These are phyloP conservation scores for Melanopsichium pennsylvanicum DNA, from an alignment of 1,284 basidiomycete species.

Conservation along the genomic window DNA sequence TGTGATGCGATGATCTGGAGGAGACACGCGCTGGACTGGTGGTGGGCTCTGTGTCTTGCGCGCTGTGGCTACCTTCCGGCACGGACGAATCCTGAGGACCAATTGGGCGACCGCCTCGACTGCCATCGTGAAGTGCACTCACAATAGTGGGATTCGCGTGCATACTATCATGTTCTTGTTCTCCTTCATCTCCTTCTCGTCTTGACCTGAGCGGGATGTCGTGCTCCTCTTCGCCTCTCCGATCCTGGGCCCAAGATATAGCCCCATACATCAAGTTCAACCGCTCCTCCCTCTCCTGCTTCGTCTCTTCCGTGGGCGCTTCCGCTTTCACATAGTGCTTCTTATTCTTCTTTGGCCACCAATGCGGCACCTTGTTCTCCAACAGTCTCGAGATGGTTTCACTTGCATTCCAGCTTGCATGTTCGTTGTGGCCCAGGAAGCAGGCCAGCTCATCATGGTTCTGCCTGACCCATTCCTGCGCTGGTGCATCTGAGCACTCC, in stretches of 20 bases:
- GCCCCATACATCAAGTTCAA: slow-evolving; percentile 42
- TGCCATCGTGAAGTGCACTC: slow-evolving; percentile 3
- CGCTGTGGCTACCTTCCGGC: slow-evolving; percentile 26
- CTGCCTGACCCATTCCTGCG: slow-evolving; percentile 49
- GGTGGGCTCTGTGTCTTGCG: slow-evolving; percentile 16
- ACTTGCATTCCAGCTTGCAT: slow-evolving; percentile 37
- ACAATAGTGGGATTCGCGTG: slow-evolving; percentile 9
- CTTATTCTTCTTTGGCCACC: slow-evolving; percentile 35
- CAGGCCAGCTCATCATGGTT: slow-evolving; percentile 47
- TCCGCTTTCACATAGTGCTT: slow-evolving; percentile 35
- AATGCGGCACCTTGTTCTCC: slow-evolving; percentile 34
- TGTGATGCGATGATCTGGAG: background rate
- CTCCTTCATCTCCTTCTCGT: background rate
- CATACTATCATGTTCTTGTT: background rate
- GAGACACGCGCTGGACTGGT: background rate
- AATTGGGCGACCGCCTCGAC: slow-evolving; percentile 10
- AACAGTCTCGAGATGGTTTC: slow-evolving; percentile 44
- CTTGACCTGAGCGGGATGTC: slow-evolving; percentile 12
- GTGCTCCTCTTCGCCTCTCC: slow-evolving; percentile 10
- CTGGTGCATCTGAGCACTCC: slow-evolving; percentile 39
- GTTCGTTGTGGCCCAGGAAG: slow-evolving; percentile 40
- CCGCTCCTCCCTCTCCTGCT: slow-evolving; percentile 31
- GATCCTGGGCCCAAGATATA: slow-evolving; percentile 42
- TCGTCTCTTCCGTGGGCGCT: slow-evolving; percentile 36
- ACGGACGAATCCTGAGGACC: slow-evolving; percentile 29